A percentile compares a stretch with the other conserved stretches of the same genome.
phyloP scores from a whole-genome alignment of 2,329 filamentous ascomycete genomes.

The Drechslera avenae region DNA sequence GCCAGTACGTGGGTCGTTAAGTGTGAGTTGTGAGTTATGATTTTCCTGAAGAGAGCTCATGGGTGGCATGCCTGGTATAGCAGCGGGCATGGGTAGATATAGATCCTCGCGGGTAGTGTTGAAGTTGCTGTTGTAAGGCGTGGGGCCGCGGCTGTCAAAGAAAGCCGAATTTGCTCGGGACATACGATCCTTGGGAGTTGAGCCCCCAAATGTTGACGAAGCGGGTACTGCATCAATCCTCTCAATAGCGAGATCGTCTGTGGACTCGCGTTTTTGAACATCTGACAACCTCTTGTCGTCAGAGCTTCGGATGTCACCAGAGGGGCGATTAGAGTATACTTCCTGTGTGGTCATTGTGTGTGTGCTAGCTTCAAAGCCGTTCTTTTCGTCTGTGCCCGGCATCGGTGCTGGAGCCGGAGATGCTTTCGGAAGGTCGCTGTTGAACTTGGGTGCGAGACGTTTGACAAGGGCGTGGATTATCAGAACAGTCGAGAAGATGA shows the following conservation, averaged over 20 bases:
- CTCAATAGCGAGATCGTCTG: slow-evolving; percentile 35
- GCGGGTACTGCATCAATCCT: slow-evolving; percentile 20
- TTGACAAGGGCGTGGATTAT: slow-evolving; percentile 39
- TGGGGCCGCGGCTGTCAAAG: slow-evolving; percentile 32
- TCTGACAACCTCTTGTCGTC: neutral
- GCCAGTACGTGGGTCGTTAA: slow-evolving; percentile 7
- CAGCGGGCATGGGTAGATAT: neutral
- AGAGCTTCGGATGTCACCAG: neutral
- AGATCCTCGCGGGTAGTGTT: slow-evolving; percentile 24
- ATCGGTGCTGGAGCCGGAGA: neutral
- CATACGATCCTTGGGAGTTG: slow-evolving; percentile 21
- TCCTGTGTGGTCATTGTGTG: slow-evolving; percentile 4
- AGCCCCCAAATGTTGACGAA: slow-evolving; percentile 27
- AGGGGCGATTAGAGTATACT: neutral
- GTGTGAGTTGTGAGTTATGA: slow-evolving; percentile 24
- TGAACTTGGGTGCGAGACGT: slow-evolving; percentile 20
- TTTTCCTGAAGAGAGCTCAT: neutral
- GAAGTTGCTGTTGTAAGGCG: slow-evolving; percentile 27
- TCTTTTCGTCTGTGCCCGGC: neutral
- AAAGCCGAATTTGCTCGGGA: slow-evolving; percentile 28
- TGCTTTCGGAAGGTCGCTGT: slow-evolving; percentile 3
- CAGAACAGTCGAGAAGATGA: slow-evolving; percentile 36
- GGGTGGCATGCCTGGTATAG: neutral
- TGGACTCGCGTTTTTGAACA: slow-evolving; percentile 19
- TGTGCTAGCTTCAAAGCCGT: slow-evolving; percentile 10